Evolutionary conservation across 257 asterid species (phyloP), one percentile per base, ranked within the genome.

Genomic region (Nicotiana tomentosiformis): DNA sequence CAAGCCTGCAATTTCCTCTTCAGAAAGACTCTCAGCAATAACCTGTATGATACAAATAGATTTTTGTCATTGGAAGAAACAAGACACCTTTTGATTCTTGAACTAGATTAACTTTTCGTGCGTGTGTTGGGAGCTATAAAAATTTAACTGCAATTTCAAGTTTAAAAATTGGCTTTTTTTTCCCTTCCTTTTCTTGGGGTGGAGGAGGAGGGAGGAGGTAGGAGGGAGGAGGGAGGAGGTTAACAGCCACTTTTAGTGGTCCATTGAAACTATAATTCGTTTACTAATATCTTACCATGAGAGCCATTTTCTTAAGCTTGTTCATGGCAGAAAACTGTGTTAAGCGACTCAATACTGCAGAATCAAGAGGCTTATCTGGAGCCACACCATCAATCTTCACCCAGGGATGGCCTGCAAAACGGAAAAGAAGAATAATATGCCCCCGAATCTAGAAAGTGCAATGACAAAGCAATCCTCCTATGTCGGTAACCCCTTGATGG

Each of bases 341-440:
- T 81, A 85, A 46, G 5, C 98, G 94, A 85, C 86, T 89, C 68
- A 93, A 84, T 77, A 92, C 96, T 30, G 96, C 98, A 80, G 95
- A 89, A 79, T 91, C 96, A 16, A 94, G 93, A 85, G 96, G 95
- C 89, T 88, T 94, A 86, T 94, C 97, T 1, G 93, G 96, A 55
- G 98, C 98, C 56, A 89, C 93, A 56, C 98, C 98, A 1, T 90
- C 93, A 61, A 88, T 84, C 85, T 87, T 90, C 82, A 92, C 93
- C 97, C 97, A 92, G 26, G 94, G 96, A 85, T 94, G 97, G 88
- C 97, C 98, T 93, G 86, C 87, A 12, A 49, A 67, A 39, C 39
- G 60, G 55, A 57, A 79, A 78, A 61, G 7, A 81, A 51, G 23
- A 18, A 74, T 17, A n/a, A 74, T 49, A 49, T 14, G 62, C 5